Evolutionary conservation across 495 filamentous ascomycete species (phyloP), one percentile per base, ranked within the genome.

Genomic region (Eremomyces bilateralis): DNA sequence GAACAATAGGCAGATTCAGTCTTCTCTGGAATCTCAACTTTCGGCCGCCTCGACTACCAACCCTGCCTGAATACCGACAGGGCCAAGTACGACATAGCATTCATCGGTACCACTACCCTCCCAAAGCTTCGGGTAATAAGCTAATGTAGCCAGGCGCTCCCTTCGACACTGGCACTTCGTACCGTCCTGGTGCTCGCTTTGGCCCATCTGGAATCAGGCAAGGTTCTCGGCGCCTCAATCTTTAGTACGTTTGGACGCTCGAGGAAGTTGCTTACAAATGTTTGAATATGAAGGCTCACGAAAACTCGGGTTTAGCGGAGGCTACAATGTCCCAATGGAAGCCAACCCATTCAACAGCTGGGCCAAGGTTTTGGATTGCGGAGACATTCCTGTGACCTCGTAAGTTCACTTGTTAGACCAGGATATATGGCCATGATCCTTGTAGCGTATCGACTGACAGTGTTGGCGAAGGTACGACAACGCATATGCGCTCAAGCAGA

Each of bases 101-200:
- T 58, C 43, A 57, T 58, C 19, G 55, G 48, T 52, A 43, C 15
- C 15, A 15, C 11, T 10, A 31, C 16, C 29, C 29, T 11, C 15
- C n/a, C n/a, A n/a, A n/a, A n/a, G n/a, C n/a, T 11, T 6, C 12
- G 15, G 6, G 12, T 17, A 11, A 32, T 8, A 17, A 8, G 6
- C 12, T 6, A 17, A 17, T 32, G 13, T 5, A 12, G 18, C 3
- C 33, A 63, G 67, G 69, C 15, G 67, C 67, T 24, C 69, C 68
- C 12, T 73, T 72, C 35, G 69, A 73, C 42, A 72, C 61, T 4
- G 75, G 75, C 3, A 78, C 73, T 13, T 76, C 73, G 0, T 81
- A 81, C 53, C 59, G 81, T 40, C 80, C 81, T 3, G 81, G 81
- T 33, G 80, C 80, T 21, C 66, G 81, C 21, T 91, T 83, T 43